These are phyloP conservation scores for Penicillium concentricum DNA, from an alignment of 2,329 filamentous ascomycete species.

Conservation along the genomic window DNA sequence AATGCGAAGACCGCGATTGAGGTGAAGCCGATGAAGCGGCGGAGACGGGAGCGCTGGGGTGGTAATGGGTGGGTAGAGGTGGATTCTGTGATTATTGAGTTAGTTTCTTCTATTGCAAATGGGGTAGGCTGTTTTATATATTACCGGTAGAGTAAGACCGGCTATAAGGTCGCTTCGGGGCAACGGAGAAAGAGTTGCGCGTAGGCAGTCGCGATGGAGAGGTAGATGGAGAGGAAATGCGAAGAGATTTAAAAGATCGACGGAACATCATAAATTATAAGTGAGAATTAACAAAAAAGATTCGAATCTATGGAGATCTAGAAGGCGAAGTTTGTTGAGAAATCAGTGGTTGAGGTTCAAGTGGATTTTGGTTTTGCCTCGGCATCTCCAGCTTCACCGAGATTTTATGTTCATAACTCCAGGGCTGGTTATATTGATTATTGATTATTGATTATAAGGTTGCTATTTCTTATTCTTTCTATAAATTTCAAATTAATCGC, in stretches of 20 bases:
- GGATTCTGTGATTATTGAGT: constrained; percentile 3
- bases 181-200: neutral
- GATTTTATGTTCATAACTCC: neutral
- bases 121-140: neutral
- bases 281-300: neutral
- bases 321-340: constrained; percentile 15
- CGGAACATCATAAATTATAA: constrained; percentile 12
- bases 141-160: constrained; percentile 12
- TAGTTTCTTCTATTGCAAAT: neutral
- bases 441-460: neutral
- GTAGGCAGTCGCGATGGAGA: constrained; percentile 14
- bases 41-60: constrained; percentile 30
- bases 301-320: neutral
- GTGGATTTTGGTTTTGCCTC: constrained; percentile 10
- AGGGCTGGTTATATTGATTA: neutral
- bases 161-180: neutral
- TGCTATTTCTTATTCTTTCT: neutral
- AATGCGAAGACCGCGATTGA: constrained; percentile 37
- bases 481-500: neutral
- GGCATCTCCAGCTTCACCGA: constrained; percentile 7
- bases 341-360: constrained; percentile 5
- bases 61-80: constrained; percentile 4
- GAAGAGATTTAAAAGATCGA: constrained; percentile 1
- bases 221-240: constrained; percentile 20
- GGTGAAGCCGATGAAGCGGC: constrained; percentile 38